Evolutionary conservation across 768 basidiomycete genomes (phyloP).

Genomic region (Exidia glandulosa): DNA sequence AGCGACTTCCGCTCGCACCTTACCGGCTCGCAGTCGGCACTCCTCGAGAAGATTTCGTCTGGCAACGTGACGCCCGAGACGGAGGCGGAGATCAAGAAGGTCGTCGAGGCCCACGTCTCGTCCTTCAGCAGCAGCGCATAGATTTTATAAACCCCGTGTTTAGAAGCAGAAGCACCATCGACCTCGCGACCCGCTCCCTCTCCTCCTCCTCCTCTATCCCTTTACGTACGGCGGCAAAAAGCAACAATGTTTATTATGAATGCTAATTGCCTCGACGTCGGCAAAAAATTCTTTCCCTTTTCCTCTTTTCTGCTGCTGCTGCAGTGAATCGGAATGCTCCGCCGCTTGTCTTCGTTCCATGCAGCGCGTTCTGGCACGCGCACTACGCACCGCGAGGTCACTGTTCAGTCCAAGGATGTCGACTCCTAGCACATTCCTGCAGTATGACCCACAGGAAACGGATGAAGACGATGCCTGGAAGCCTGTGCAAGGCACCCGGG

Average conservation of each 20-base stretch:
- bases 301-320: background rate
- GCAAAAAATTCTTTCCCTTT: background rate
- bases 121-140: conserved; percentile 34
- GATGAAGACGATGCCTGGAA: no score
- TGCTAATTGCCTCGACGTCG: background rate
- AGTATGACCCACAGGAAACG: no score
- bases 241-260: background rate
- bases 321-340: no score
- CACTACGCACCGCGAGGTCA: no score
- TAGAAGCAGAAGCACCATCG: background rate
- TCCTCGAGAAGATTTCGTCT: conserved; percentile 75
- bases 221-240: background rate
- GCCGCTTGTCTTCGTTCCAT: no score
- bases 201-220: background rate
- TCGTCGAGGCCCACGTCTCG: conserved; percentile 79
- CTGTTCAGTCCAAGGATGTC: no score
- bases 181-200: background rate
- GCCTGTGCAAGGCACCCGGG: no score
- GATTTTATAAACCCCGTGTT: background rate
- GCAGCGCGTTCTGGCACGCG: no score
- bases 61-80: conserved; percentile 83
- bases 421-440: no score
- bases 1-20: conserved; percentile 85
- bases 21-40: conserved; percentile 52
- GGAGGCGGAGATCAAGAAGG: conserved; percentile 91